Percentiles rank a stretch among this genome's conserved stretches.
phyloP scores from a whole-genome alignment of 345 rosid species.

The Lepidium sativum region DNA sequence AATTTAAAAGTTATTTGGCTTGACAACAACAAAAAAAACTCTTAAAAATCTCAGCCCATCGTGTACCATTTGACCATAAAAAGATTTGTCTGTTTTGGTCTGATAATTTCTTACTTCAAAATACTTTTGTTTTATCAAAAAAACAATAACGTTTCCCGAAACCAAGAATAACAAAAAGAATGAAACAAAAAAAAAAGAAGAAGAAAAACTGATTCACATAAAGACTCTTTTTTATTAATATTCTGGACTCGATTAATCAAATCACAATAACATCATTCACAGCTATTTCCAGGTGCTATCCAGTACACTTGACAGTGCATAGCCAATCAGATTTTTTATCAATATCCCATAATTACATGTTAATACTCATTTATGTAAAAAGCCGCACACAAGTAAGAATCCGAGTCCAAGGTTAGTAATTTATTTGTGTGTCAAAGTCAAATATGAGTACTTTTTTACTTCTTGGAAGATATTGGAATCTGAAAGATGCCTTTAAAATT shows the following conservation, averaged over 20 bases:
- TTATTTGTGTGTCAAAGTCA: background rate
- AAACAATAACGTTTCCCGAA: no score
- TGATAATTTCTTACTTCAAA: no score
- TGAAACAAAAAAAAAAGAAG: no score
- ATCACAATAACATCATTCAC: slow-evolving; percentile 3
- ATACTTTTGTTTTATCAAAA: no score
- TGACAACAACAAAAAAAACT: no score
- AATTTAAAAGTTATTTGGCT: no score
- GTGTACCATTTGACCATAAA: no score
- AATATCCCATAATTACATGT: background rate
- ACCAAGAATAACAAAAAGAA: no score
- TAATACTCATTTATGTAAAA: background rate
- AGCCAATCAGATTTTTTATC: background rate
- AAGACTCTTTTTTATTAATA: background rate
- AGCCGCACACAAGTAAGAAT: background rate
- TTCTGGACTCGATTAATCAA: background rate
- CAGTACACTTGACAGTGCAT: slow-evolving; percentile 4
- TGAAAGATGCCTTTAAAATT: background rate
- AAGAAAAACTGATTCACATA: no score
- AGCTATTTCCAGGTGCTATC: slow-evolving; percentile 4
- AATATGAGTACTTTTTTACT: slow-evolving; percentile 4
- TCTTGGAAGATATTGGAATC: slow-evolving; percentile 6
- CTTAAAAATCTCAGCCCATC: no score
- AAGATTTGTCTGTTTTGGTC: no score
- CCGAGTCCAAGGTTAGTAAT: slow-evolving; percentile 5